Conservation (phyloP, 108 stramenopile genomes). For the Cylindrotheca closterium region DNA sequence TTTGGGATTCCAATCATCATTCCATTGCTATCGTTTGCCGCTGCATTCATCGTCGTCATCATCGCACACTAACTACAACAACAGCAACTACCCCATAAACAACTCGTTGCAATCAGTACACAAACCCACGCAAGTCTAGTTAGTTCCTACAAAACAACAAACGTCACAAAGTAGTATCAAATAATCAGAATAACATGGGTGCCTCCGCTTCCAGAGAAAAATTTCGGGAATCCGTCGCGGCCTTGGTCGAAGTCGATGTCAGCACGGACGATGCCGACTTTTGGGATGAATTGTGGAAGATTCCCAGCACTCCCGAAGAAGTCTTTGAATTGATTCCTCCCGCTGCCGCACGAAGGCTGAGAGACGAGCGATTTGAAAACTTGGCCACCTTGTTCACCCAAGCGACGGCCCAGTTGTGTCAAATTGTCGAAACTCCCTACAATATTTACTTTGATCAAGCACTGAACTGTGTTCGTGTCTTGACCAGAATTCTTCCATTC, state of each 20-base stretch:
- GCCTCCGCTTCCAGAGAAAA: constrained; percentile 87
- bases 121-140: too few species aligned
- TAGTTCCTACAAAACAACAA: too few species aligned
- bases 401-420: constrained; percentile 92
- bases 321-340: constrained; percentile 91
- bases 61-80: too few species aligned
- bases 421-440: constrained; percentile 94
- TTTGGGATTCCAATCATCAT: too few species aligned
- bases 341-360: constrained; percentile 50
- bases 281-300: constrained; percentile 95
- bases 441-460: constrained; percentile 94
- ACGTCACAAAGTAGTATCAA: not conserved
- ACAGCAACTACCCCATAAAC: too few species aligned
- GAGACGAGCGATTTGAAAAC: constrained; percentile 84
- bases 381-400: constrained; percentile 88
- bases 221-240: constrained; percentile 76
- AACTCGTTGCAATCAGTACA: too few species aligned
- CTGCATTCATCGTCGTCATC: too few species aligned
- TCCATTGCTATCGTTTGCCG: too few species aligned
- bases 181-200: constrained; percentile 65
- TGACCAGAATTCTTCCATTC: constrained; percentile 91
- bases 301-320: constrained; percentile 77
- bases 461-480: constrained; percentile 88
- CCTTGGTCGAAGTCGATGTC: constrained; percentile 74
- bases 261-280: constrained; percentile 86